Percentiles rank a stretch among this genome's conserved stretches.
phyloP scores from a whole-genome alignment of 2,329 filamentous ascomycete genomes.

The Arthrobotrys pseudoclavata region DNA sequence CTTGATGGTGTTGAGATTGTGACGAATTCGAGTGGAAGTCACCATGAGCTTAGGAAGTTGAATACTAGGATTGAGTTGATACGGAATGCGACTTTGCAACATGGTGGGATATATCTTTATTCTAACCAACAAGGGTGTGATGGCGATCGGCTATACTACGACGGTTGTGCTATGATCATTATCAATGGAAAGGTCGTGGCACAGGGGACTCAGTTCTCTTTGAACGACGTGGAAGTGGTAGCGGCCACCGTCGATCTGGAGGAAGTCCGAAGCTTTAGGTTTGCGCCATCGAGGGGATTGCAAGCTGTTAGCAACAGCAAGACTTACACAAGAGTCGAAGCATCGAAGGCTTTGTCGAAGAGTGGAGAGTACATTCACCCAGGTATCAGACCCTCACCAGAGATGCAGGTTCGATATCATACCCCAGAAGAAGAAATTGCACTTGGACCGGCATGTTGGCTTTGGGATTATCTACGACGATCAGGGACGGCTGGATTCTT shows the following conservation, averaged over 20 bases:
- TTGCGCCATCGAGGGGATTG: constrained; percentile 71
- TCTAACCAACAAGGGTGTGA: constrained; percentile 74
- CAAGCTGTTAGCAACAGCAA: constrained; percentile 71
- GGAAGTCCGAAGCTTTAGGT: constrained; percentile 76
- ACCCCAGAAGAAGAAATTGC: constrained; percentile 77
- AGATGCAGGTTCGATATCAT: constrained; percentile 71
- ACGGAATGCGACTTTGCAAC: constrained; percentile 75
- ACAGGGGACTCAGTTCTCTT: constrained; percentile 76
- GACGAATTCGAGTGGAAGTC: constrained; percentile 77
- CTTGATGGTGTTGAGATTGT: constrained; percentile 80
- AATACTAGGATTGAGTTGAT: constrained; percentile 76
- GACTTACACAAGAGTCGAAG: constrained; percentile 69
- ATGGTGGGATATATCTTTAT: constrained; percentile 72
- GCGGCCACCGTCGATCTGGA: constrained; percentile 78
- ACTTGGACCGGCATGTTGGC: constrained; percentile 75
- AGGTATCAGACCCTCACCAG: constrained; percentile 67
- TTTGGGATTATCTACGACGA: constrained; percentile 75
- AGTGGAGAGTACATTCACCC: constrained; percentile 68
- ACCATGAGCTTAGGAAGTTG: constrained; percentile 78
- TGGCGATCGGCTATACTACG: constrained; percentile 75
- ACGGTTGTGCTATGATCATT: constrained; percentile 75
- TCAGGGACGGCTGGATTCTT: constrained; percentile 72
- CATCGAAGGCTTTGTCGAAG: constrained; percentile 68
- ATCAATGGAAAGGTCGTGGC: constrained; percentile 75
- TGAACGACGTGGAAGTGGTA: constrained; percentile 75